A percentile compares a stretch with the other conserved stretches of the same genome.
Conservation (phyloP, 345 rosid species). For the Raphanus raphanistrum region DNA sequence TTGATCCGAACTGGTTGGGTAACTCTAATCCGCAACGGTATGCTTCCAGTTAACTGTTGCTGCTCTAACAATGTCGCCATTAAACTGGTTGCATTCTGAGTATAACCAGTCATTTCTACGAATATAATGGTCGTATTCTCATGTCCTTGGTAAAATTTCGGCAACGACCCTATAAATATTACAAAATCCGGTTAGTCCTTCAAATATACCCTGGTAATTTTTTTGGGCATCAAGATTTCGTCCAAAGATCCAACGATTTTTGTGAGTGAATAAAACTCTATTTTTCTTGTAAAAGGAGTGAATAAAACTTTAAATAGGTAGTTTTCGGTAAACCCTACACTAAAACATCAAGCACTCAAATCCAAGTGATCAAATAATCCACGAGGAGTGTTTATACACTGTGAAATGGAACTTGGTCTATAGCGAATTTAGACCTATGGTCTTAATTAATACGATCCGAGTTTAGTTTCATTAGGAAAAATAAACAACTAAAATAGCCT, state of each 20-base stretch:
- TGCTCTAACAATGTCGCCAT: conserved; percentile 43
- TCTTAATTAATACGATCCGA: background rate
- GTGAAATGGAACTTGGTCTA: background rate
- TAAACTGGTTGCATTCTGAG: conserved; percentile 51
- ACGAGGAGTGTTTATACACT: background rate
- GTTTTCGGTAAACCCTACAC: background rate
- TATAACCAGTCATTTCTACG: conserved; percentile 57
- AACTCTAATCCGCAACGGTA: conserved; percentile 66
- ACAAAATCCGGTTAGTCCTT: background rate
- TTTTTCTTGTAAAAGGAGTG: no score
- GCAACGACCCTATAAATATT: conserved; percentile 54
- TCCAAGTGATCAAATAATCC: background rate
- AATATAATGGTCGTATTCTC: conserved; percentile 65
- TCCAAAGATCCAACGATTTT: background rate
- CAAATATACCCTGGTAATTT: background rate
- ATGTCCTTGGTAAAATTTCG: conserved; percentile 94
- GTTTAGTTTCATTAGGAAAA: background rate
- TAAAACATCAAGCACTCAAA: background rate
- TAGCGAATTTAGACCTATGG: background rate
- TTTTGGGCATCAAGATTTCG: background rate
- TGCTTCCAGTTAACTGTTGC: conserved; percentile 47
- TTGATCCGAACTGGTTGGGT: conserved; percentile 79
- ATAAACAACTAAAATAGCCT: background rate
- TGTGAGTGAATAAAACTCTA: background rate
- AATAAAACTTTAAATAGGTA: background rate